Evolutionary conservation across 306 rosid species (phyloP), one percentile per base, ranked within the genome.

Genomic region (Castanea mollissima): DNA sequence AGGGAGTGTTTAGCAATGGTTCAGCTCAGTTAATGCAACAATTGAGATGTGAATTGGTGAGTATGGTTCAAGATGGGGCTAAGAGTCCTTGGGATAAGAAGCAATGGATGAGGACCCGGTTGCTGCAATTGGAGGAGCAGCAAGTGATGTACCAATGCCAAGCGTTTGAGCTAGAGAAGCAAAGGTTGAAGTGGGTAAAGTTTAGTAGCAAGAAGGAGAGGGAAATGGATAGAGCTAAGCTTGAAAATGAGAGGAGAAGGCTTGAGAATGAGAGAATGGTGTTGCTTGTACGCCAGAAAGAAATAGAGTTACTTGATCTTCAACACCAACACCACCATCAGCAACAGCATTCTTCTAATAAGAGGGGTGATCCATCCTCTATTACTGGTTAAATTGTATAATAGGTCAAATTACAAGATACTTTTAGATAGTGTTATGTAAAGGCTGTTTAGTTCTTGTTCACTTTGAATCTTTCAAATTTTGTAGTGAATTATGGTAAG

Each of bases 131-230:
- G 75, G 96, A 95, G 76, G 96, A 95, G 80, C 87, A 90, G 75
- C 86, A 87, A 81, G 60, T 93, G 69, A 82, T 71, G 15, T 89
- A 78, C 52, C 85, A 82, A 21, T 69, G 32, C 15, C 85, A 86
- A 64, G 89, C 86, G 1, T 95, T 84, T 21, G 93, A 95, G 90
- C 78, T 95, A 5, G 98, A 95, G 71, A 95, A 93, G 73, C 96
- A 93, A 44, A 69, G 96, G 85, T 60, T 93, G 62, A 95, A 91
- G 80, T 95, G 99, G 99, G 75, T 76, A 15, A 93, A 88, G 90
- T 95, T 80, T 62, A 89, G 97, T 76, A 85, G 90, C 85, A 95
- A 89, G 81, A 95, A 95, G 85, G 96, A 90, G 81, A 90, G 99
- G 84, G 97, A 93, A 0, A 95, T 95, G 97, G 94, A 92, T 72